phyloP scores from a whole-genome alignment of 2,329 filamentous ascomycete genomes.

The Fusarium proliferatum region DNA sequence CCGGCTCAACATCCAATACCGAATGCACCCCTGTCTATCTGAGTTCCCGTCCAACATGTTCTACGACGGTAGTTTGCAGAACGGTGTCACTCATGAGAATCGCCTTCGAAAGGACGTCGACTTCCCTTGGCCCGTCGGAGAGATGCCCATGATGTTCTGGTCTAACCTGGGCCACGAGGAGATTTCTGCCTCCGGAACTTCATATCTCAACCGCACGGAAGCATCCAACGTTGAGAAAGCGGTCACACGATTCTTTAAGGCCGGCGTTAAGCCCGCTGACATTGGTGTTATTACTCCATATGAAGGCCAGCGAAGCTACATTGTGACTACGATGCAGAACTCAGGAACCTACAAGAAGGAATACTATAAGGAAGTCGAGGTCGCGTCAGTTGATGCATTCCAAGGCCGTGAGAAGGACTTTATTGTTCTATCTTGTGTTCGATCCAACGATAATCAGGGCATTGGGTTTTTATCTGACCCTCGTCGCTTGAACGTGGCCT shows the following conservation, averaged over 20 bases:
- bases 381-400: constrained; percentile 98
- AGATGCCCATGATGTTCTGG: constrained; percentile 99
- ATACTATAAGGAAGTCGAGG: constrained; percentile 97
- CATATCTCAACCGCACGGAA: constrained; percentile 97
- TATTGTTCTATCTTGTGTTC: constrained; percentile 96
- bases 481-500: constrained; percentile 93
- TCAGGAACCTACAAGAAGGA: constrained; percentile 98
- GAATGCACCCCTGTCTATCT: constrained; percentile 98
- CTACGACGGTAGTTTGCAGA: constrained; percentile 96
- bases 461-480: constrained; percentile 99
- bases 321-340: constrained; percentile 99
- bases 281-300: constrained; percentile 99
- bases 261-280: constrained; percentile 90
- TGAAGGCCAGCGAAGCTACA: constrained; percentile 97
- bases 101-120: constrained; percentile 93
- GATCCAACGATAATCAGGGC: constrained; percentile 98
- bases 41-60: constrained; percentile 99
- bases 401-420: constrained; percentile 99
- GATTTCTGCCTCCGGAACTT: constrained; percentile 96
- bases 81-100: constrained; percentile 91
- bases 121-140: constrained; percentile 95
- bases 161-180: constrained; percentile 97
- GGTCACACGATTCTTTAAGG: constrained; percentile 98
- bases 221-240: constrained; percentile 98
- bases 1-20: constrained; percentile 95